Conservation (phyloP, 1,284 basidiomycete species). For the Leccinum fuscescens region DNA sequence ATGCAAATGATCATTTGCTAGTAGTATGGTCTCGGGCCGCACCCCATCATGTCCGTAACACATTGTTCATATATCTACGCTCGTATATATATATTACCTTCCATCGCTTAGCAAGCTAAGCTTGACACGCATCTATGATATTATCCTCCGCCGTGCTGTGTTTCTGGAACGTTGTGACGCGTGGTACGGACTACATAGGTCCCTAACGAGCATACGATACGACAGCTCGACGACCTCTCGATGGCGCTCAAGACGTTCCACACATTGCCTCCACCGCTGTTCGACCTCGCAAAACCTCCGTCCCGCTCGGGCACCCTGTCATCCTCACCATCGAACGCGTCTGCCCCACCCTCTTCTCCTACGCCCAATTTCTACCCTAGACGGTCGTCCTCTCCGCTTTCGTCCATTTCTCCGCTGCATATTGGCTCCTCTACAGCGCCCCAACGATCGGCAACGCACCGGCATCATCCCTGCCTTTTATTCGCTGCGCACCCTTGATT, state of each 20-base stretch:
- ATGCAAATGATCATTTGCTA: too few species aligned
- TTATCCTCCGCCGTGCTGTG: conserved; percentile 24
- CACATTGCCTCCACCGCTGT: conserved; percentile 42
- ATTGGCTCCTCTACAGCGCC: neutral
- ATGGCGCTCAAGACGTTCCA: conserved; percentile 46
- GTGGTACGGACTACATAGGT: neutral
- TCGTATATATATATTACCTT: too few species aligned
- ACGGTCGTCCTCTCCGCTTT: conserved; percentile 3
- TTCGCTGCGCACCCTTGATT: too few species aligned
- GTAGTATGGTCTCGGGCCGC: too few species aligned
- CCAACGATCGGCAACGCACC: too few species aligned
- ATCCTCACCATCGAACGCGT: conserved; percentile 18
- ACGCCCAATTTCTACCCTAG: conserved; percentile 3
- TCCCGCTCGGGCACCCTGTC: conserved; percentile 33
- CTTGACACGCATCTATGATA: too few species aligned
- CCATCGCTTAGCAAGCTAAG: too few species aligned
- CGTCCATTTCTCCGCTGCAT: conserved; percentile 10
- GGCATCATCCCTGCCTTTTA: too few species aligned
- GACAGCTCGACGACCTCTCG: conserved; percentile 47
- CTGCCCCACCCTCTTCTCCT: conserved; percentile 13
- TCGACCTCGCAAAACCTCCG: conserved; percentile 32
- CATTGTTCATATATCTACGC: too few species aligned
- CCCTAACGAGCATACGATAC: neutral
- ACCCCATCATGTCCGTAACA: too few species aligned
- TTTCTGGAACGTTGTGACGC: conserved; percentile 1